Evolutionary conservation across 345 rosid species (phyloP).

Genomic region (Brassica nigra): DNA sequence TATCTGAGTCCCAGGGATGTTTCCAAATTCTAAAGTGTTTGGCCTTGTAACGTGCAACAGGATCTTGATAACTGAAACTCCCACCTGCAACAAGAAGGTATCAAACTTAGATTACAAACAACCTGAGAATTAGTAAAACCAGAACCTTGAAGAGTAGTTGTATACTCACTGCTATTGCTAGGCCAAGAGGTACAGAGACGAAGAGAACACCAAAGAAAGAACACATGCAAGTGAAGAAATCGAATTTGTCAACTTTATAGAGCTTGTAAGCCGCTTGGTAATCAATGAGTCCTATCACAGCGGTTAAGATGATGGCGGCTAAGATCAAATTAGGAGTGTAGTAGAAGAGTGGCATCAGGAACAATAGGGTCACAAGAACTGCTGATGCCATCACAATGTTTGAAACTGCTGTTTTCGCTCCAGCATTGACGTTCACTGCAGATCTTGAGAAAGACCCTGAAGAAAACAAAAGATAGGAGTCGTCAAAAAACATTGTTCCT

Average conservation of each 20-base stretch:
- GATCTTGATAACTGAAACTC: conserved; percentile 83
- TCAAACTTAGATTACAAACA: conserved; percentile 58
- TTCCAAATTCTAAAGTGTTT: conserved; percentile 73
- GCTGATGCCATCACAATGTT: conserved; percentile 83
- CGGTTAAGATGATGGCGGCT: conserved; percentile 88
- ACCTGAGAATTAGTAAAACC: neutral
- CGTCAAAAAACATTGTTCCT: neutral
- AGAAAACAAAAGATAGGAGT: conserved; percentile 4
- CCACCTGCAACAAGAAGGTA: conserved; percentile 71
- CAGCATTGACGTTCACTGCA: conserved; percentile 91
- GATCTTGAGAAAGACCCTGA: conserved; percentile 95
- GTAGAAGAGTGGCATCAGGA: conserved; percentile 90
- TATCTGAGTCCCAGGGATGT: conserved; percentile 74
- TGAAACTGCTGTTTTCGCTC: conserved; percentile 82
- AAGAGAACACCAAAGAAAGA: conserved; percentile 95
- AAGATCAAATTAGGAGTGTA: conserved; percentile 90
- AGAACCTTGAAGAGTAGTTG: neutral
- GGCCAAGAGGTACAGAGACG: conserved; percentile 90
- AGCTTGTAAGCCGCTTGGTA: conserved; percentile 61
- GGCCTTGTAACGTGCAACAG: conserved; percentile 88
- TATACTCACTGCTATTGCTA: conserved; percentile 77
- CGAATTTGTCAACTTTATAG: conserved; percentile 96
- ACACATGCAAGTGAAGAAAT: conserved; percentile 78
- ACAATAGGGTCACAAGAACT: conserved; percentile 85
- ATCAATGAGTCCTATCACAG: conserved; percentile 90